A percentile compares a stretch with the other conserved stretches of the same genome.
Evolutionary conservation across 2,329 filamentous ascomycete genomes (phyloP).

Genomic region (Mycogone perniciosa): DNA sequence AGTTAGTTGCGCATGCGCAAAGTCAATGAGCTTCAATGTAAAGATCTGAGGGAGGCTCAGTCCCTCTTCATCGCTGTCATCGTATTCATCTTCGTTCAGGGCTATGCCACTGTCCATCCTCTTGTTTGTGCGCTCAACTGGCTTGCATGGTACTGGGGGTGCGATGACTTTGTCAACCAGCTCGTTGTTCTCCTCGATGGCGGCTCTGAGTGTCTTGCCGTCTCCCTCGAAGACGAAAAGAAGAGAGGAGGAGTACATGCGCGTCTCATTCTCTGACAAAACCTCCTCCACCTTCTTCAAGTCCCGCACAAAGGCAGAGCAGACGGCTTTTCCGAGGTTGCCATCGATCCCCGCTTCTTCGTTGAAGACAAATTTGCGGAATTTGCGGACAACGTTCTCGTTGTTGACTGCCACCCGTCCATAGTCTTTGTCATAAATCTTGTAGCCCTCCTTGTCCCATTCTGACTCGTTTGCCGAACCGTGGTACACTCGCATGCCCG

Average conservation of each 20-base stretch:
- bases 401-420: slow-evolving; percentile 48
- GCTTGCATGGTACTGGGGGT: slow-evolving; percentile 9
- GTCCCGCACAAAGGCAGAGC: slow-evolving; percentile 47
- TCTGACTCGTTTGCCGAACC: slow-evolving; percentile 46
- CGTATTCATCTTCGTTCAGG: slow-evolving; percentile 35
- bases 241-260: slow-evolving; percentile 58
- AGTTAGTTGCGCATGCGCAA: slow-evolving; percentile 84
- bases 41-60: slow-evolving; percentile 58
- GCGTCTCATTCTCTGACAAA: slow-evolving; percentile 49
- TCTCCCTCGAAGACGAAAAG: slow-evolving; percentile 61
- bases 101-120: slow-evolving; percentile 52
- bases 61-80: slow-evolving; percentile 41
- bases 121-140: slow-evolving; percentile 31
- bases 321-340: slow-evolving; percentile 50
- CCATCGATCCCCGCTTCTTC: slow-evolving; percentile 51
- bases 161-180: slow-evolving; percentile 42
- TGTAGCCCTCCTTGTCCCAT: slow-evolving; percentile 49
- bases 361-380: slow-evolving; percentile 54
- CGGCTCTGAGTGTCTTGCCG: slow-evolving; percentile 44
- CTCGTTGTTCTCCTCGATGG: slow-evolving; percentile 49
- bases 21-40: slow-evolving; percentile 86
- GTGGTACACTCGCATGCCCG: slow-evolving; percentile 59
- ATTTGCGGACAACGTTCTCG: slow-evolving; percentile 47
- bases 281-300: slow-evolving; percentile 47
- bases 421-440: slow-evolving; percentile 58